These are phyloP conservation scores for Capsicum chinense DNA, from an alignment of 257 asterid species.

Conservation along the genomic window DNA sequence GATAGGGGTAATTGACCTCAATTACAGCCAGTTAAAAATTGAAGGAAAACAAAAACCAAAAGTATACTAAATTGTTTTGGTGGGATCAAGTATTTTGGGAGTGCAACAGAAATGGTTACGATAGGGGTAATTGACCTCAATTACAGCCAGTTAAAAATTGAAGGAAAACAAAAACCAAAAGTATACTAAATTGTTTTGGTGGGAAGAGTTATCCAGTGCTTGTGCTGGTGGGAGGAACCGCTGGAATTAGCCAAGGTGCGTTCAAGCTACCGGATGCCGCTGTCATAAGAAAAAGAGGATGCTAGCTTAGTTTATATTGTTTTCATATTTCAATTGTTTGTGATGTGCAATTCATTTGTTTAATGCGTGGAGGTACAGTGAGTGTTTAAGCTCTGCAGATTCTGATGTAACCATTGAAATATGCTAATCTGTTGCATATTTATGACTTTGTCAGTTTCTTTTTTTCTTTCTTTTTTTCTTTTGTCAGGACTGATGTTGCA, in stretches of 20 bases:
- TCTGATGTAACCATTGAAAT: neutral
- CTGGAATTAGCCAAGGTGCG: neutral
- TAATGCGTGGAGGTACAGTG: neutral
- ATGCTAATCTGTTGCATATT: constrained; percentile 7
- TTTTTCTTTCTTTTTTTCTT: neutral
- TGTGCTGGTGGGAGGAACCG: neutral
- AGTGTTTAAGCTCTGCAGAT: constrained; percentile 12
- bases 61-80: neutral
- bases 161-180: neutral
- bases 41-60: neutral
- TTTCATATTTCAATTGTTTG: constrained; percentile 15
- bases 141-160: neutral
- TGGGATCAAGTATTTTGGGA: neutral
- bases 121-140: neutral
- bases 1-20: neutral
- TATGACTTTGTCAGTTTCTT: neutral
- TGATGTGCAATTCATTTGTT: constrained; percentile 14
- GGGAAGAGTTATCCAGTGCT: neutral
- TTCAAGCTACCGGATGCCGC: neutral
- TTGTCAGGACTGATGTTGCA: neutral
- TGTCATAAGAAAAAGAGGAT: neutral
- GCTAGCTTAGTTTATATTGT: neutral
- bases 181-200: neutral
- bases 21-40: neutral
- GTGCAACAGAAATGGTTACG: neutral